phyloP scores from a whole-genome alignment of 2,329 filamentous ascomycete species.

The Cordyceps cicadae region DNA sequence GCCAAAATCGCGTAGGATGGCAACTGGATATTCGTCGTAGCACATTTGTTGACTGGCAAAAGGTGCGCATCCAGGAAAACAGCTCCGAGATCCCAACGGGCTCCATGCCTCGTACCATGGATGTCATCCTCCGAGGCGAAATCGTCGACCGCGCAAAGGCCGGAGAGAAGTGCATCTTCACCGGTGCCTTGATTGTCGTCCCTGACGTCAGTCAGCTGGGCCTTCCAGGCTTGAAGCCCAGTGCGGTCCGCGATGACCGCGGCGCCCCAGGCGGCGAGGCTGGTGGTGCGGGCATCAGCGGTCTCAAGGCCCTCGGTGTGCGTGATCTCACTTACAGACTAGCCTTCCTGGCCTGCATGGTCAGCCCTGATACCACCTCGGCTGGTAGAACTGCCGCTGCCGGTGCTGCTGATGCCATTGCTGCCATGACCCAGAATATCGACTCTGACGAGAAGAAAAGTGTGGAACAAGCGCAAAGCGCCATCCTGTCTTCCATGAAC shows the following conservation, averaged over 20 bases:
- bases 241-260: conserved; percentile 74
- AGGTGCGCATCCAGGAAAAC: conserved; percentile 96
- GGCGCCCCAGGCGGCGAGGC: conserved; percentile 66
- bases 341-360: conserved; percentile 96
- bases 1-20: conserved; percentile 88
- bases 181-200: conserved; percentile 89
- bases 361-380: conserved; percentile 77
- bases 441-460: conserved; percentile 59
- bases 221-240: conserved; percentile 74
- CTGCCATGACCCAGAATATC: conserved; percentile 59
- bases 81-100: conserved; percentile 96
- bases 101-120: conserved; percentile 97
- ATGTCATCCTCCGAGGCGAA: conserved; percentile 90
- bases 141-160: conserved; percentile 97
- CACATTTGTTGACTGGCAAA: conserved; percentile 99
- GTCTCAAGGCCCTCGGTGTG: conserved; percentile 86
- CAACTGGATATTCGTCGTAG: conserved; percentile 93
- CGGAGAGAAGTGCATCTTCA: conserved; percentile 97
- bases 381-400: conserved; percentile 62
- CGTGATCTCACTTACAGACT: conserved; percentile 90
- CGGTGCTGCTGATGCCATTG: conserved; percentile 69
- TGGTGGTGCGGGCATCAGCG: conserved; percentile 76
- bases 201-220: conserved; percentile 94
- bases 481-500: conserved; percentile 79
- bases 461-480: conserved; percentile 79